Evolutionary conservation across 2,329 filamentous ascomycete species (phyloP).

Genomic region (Alternaria incomplexa): DNA sequence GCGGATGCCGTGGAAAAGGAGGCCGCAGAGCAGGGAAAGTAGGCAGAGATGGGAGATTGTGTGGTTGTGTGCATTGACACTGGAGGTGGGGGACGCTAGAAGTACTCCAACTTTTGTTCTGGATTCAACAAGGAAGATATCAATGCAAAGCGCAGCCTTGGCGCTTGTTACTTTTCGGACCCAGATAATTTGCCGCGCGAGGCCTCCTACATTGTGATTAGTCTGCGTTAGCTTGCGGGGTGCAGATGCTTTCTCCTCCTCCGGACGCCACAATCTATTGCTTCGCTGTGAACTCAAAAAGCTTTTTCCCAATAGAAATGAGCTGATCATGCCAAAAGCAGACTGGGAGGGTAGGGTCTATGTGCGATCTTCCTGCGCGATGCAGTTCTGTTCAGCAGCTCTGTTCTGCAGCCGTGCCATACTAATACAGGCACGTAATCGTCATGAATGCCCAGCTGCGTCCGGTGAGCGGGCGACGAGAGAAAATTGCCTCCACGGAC

Average conservation of each 20-base stretch:
- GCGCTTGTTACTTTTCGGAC: not conserved
- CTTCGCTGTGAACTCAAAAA: not conserved
- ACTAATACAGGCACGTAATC: not conserved
- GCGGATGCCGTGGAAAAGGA: constrained; percentile 60
- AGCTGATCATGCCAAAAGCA: not conserved
- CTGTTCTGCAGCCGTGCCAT: not conserved
- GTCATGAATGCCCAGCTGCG: not conserved
- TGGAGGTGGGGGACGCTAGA: not conserved
- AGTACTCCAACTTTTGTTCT: not conserved
- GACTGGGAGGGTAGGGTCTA: not conserved
- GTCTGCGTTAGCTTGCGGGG: not conserved
- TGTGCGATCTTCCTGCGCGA: not conserved
- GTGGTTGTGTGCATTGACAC: not conserved
- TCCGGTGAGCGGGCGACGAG: not conserved
- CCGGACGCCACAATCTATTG: not conserved
- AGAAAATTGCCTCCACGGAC: not conserved
- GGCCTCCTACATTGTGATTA: not conserved
- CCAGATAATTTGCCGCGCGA: not conserved
- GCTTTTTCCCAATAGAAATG: not conserved
- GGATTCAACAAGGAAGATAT: not conserved
- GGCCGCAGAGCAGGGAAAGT: constrained; percentile 16
- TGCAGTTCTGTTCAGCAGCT: not conserved
- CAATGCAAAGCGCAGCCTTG: not conserved
- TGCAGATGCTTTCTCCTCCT: not conserved
- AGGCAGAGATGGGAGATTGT: not conserved